These are phyloP conservation scores for Gentiana dahurica DNA, from an alignment of 257 asterid genomes.

Conservation along the genomic window DNA sequence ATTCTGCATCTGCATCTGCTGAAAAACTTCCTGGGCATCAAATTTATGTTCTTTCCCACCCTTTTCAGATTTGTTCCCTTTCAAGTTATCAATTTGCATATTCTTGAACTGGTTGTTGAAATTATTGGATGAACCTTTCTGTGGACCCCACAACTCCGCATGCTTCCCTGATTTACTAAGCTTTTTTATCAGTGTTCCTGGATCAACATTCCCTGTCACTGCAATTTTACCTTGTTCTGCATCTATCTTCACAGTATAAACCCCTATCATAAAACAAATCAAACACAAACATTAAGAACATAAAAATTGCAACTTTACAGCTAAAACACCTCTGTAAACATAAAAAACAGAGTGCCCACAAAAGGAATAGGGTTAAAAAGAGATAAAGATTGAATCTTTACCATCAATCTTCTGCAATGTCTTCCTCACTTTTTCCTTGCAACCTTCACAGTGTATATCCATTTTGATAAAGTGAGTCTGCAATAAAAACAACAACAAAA, in stretches of 20 bases:
- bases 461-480: slow-evolving; percentile 55
- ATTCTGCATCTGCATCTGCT: slow-evolving; percentile 30
- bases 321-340: no score
- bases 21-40: slow-evolving; percentile 17
- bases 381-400: slow-evolving; percentile 4
- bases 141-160: slow-evolving; percentile 55
- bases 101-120: slow-evolving; percentile 37
- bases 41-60: slow-evolving; percentile 27
- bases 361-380: no score
- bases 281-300: slow-evolving; percentile 1
- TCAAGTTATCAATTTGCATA: slow-evolving; percentile 26
- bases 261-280: slow-evolving; percentile 18
- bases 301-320: background rate
- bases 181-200: slow-evolving; percentile 45
- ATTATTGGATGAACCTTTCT: slow-evolving; percentile 21
- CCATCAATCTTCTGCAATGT: slow-evolving; percentile 53
- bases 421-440: slow-evolving; percentile 51
- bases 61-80: slow-evolving; percentile 32
- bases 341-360: no score
- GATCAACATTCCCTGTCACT: slow-evolving; percentile 60
- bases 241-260: slow-evolving; percentile 28
- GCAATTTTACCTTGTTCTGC: slow-evolving; percentile 44
- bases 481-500: slow-evolving; percentile 9
- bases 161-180: slow-evolving; percentile 60
- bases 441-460: slow-evolving; percentile 62